Base-by-base conservation (phyloP, 805 yeast genomes). In the Grigorovia humatica region DNA sequence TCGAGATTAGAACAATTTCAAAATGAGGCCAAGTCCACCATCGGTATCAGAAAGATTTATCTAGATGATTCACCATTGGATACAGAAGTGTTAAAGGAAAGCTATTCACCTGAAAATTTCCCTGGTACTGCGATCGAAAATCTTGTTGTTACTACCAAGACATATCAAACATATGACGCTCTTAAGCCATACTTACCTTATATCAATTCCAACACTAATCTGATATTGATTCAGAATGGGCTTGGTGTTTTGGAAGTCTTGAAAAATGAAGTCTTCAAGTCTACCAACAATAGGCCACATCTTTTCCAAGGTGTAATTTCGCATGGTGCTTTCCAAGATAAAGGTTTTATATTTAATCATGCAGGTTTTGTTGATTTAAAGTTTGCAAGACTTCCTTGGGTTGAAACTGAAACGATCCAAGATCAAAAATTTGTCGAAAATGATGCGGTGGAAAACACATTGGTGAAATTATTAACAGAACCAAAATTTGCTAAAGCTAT, bases 141-240 rank as follows among this genome's bases (percentile, higher is more conserved):
- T 59, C 66, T 91, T 53, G 75, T 91, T 9, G 76, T 91, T 9
- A 73, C 95, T 8, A 88, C 96, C 4, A 91, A 90, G 66, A 80
- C 95, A 0, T 80, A 83, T 54, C 86, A 85, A 59, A 84, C 95
- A 0, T 69, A 74, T 27, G 64, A 66, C 3, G 95, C 96, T 0
- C 54, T 90, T 19, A 61, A 60, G 38, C 83, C 84, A 2, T 72
- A 81, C 50, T 54, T 79, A 19, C 73, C 75, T 1, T 69, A 69
- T 51, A 73, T 91, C 29, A 65, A 69, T 30, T 61, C 70, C 1
- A 63, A 72, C 2, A 79, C 95, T 1, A 83, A 81, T 54, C 68
- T 90, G 11, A 60, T 91, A 43, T 67, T 91, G 20, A 67, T 91
- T 8, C 98, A 93, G 59, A 93, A 91, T 64, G 99, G 99, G 1